phyloP scores from a whole-genome alignment of 2,329 filamentous ascomycete species.

The Aspergillus sp. region DNA sequence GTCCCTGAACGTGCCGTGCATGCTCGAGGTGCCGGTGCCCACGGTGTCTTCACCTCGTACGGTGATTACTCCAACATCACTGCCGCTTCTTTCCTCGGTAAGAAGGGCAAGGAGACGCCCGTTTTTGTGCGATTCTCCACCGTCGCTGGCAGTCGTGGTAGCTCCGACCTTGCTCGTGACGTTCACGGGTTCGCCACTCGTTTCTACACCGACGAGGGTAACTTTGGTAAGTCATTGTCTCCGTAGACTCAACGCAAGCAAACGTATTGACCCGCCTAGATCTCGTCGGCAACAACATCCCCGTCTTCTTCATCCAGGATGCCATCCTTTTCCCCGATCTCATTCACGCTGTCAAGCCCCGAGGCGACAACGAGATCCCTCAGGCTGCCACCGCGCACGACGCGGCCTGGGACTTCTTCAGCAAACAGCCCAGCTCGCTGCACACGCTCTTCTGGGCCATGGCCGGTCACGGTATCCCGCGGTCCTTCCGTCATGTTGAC shows the following conservation, averaged over 20 bases:
- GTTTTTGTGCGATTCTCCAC: slow-evolving; percentile 73
- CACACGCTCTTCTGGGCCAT: slow-evolving; percentile 50
- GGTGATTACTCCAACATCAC: slow-evolving; percentile 67
- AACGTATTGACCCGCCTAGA: slow-evolving; percentile 23
- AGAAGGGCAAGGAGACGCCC: slow-evolving; percentile 60
- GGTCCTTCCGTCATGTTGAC: slow-evolving; percentile 40
- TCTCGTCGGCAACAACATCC: slow-evolving; percentile 41
- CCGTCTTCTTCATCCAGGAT: slow-evolving; percentile 46
- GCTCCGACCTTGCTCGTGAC: slow-evolving; percentile 68
- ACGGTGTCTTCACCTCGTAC: slow-evolving; percentile 69
- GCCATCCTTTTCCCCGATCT: slow-evolving; percentile 44
- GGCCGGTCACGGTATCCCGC: slow-evolving; percentile 42
- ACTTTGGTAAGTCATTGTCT: slow-evolving; percentile 46
- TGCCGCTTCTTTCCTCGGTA: slow-evolving; percentile 62
- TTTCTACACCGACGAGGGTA: slow-evolving; percentile 72
- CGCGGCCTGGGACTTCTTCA: slow-evolving; percentile 55
- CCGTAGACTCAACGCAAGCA: background rate
- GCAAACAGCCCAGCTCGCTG: slow-evolving; percentile 42
- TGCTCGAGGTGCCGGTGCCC: slow-evolving; percentile 66
- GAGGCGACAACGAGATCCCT: slow-evolving; percentile 41
- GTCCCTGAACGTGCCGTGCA: slow-evolving; percentile 68
- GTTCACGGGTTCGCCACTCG: slow-evolving; percentile 70
- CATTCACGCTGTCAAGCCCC: slow-evolving; percentile 44
- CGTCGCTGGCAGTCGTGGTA: slow-evolving; percentile 68
- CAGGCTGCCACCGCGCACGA: slow-evolving; percentile 51